phyloP scores from a whole-genome alignment of 2,329 filamentous ascomycete species.

The Fusarium sp. region DNA sequence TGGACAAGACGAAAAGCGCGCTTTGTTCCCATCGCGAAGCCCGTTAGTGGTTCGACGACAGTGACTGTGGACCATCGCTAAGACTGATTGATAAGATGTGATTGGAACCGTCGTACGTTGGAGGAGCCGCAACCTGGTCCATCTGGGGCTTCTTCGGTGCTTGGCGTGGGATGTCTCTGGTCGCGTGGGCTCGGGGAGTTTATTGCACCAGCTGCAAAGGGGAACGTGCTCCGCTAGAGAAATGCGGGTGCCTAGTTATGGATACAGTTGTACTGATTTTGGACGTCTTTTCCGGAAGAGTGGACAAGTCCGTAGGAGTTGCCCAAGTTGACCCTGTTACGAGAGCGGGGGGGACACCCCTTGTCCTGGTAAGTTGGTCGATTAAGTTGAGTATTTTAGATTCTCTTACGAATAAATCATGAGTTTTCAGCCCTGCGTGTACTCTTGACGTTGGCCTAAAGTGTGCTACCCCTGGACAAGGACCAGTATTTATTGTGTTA shows the following conservation, averaged over 20 bases:
- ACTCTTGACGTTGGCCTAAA: neutral
- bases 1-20: neutral
- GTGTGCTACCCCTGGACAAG: neutral
- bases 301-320: neutral
- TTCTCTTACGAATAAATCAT: neutral
- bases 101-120: neutral
- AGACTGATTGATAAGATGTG: slow-evolving; percentile 20
- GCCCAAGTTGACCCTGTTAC: neutral
- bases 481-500: neutral
- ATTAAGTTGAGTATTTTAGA: neutral
- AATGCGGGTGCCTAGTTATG: neutral
- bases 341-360: neutral
- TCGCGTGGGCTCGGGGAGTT: neutral
- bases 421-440: neutral
- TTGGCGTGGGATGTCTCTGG: slow-evolving; percentile 6
- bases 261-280: neutral
- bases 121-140: neutral
- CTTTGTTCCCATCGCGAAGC: neutral
- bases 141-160: neutral
- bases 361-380: neutral
- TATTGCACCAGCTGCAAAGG: neutral
- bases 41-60: slow-evolving; percentile 6
- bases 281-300: neutral
- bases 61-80: neutral
- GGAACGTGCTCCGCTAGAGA: neutral